Evolutionary conservation across 2,329 filamentous ascomycete genomes (phyloP).

Genomic region (Zymoseptoria crescenta): DNA sequence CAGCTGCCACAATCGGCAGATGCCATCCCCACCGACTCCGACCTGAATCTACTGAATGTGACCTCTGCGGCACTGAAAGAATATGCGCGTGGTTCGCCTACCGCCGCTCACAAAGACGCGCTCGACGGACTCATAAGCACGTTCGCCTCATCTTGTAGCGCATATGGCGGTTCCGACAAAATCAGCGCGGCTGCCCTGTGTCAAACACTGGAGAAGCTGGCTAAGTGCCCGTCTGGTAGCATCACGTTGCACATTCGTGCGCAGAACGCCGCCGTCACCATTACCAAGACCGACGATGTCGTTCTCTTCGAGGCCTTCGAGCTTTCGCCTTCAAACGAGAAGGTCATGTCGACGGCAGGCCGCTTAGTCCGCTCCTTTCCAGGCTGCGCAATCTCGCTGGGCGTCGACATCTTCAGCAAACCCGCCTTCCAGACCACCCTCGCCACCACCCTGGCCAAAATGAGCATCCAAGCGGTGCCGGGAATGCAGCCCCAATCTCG

Average conservation of each 20-base stretch:
- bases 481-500: conserved; percentile 14
- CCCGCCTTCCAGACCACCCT: conserved; percentile 9
- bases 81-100: background rate
- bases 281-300: conserved; percentile 23
- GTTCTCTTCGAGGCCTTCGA: conserved; percentile 54
- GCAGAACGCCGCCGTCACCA: conserved; percentile 20
- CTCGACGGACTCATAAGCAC: background rate
- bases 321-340: conserved; percentile 45
- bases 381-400: conserved; percentile 40
- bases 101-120: background rate
- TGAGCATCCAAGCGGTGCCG: conserved; percentile 11
- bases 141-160: background rate
- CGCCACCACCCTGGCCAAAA: conserved; percentile 12
- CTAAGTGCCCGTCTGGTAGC: background rate
- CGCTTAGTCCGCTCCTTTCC: conserved; percentile 56
- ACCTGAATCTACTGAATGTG: background rate
- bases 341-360: conserved; percentile 45
- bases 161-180: background rate
- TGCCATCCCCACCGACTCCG: background rate
- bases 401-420: conserved; percentile 23
- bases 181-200: background rate
- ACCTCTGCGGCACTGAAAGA: background rate
- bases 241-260: conserved; percentile 3
- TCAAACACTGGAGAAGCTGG: background rate
- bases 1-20: conserved; percentile 28